Conservation (phyloP, 805 yeast genomes). For the Torulaspora gathmanii region DNA sequence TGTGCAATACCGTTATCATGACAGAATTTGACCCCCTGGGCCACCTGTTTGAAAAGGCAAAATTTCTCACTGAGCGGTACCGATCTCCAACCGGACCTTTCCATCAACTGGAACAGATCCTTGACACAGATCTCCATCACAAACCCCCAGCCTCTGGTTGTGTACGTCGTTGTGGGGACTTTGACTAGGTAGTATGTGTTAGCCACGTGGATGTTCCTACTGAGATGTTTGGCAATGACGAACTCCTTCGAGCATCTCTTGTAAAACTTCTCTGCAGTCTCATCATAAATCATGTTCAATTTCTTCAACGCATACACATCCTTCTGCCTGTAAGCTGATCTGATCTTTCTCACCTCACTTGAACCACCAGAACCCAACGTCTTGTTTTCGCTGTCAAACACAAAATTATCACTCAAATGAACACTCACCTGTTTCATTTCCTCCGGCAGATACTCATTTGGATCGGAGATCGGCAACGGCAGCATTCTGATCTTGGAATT, state of each 20-base stretch:
- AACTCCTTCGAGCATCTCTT: constrained; percentile 60
- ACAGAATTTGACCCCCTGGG: constrained; percentile 54
- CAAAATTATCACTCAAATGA: constrained; percentile 53
- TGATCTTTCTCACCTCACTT: constrained; percentile 54
- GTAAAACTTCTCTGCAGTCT: constrained; percentile 61
- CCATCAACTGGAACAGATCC: constrained; percentile 55
- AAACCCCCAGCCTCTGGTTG: constrained; percentile 73
- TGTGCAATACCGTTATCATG: constrained; percentile 68
- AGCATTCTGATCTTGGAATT: constrained; percentile 42
- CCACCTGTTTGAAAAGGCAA: constrained; percentile 66
- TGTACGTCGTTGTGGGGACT: constrained; percentile 49
- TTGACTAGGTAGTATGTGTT: constrained; percentile 51
- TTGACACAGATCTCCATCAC: constrained; percentile 62
- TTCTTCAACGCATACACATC: constrained; percentile 60
- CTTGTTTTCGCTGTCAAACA: constrained; percentile 41
- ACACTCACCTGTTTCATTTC: constrained; percentile 46
- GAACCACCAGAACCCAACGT: constrained; percentile 71
- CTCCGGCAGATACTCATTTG: constrained; percentile 58
- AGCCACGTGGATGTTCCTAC: constrained; percentile 57
- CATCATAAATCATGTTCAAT: constrained; percentile 55
- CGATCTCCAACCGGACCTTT: constrained; percentile 56
- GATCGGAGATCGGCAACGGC: constrained; percentile 59
- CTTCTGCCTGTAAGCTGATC: constrained; percentile 35
- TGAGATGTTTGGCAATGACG: constrained; percentile 51
- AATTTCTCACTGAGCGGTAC: constrained; percentile 48